Evolutionary conservation across 192 early-diverging fungal species (phyloP), one percentile per base, ranked within the genome.

Genomic region (Chytriomyces sp.): DNA sequence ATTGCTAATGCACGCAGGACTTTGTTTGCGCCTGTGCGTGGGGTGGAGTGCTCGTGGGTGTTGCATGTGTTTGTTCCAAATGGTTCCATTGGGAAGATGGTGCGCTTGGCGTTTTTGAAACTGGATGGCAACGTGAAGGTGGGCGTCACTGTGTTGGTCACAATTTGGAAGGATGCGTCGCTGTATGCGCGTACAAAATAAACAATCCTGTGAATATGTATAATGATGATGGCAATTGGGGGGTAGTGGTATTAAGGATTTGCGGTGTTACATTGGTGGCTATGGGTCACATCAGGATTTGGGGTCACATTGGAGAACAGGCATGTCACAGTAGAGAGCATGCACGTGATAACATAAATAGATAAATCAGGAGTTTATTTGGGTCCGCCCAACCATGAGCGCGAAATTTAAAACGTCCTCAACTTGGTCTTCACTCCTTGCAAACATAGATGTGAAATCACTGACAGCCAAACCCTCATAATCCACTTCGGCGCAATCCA

Each of bases 41-140:
- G 78, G 8, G 6, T 26, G 7, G 78, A 79, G 24, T 75, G 73
- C 23, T 48, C 43, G 13, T 67, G 64, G 78, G 50, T 79, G 24
- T 46, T 79, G 70, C 78, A 79, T 49, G 50, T 67, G 11, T 79
- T 73, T 67, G 78, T 75, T 43, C 60, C 72, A 20, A 50, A 69
- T 63, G 78, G 78, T 16, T n/a, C 43, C 9, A 65, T 64, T 5
- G 78, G 72, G 2, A 79, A 69, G 44, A 0, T 59, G 20, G 63
- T 79, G 64, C 47, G 72, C 18, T 11, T 9, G 50, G 78, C 78
- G 6, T 75, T 62, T 49, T 11, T n/a, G 26, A 75, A 67, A 43
- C 6, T 68, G 10, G 46, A 35, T n/a, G 23, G 4, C 10, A 7
- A 6, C 11, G n/a, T 71, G 46, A 7, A 47, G 9, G 59, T 46